Evolutionary conservation across 768 basidiomycete species (phyloP), one percentile per base, ranked within the genome.

Genomic region (Lactarius vividus): DNA sequence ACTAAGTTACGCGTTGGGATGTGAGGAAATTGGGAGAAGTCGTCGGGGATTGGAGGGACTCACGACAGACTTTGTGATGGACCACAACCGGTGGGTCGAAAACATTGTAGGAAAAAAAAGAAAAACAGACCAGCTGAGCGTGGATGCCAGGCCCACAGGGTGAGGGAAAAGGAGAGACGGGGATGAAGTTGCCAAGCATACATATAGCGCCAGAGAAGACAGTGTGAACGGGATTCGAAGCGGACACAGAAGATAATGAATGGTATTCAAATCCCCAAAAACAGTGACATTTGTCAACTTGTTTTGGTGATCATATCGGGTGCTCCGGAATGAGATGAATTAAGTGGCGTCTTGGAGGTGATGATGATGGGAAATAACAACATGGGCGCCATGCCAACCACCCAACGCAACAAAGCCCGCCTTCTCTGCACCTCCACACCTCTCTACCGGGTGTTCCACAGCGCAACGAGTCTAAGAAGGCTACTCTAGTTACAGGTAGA

Each of bases 1-100:
- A 73, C 76, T 78, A 13, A 37, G 11, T 37, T 37, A 29, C 10
- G 28, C 13, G 18, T 15, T 15, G 9, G 0, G 5, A 37, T 23
- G 56, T 57, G 40, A 35, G 40, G 29, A 42, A 13, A 3, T 10
- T 2, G 63, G 11, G 37, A 39, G 35, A 9, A 20, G 37, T 16
- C 8, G n/a, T 13, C 23, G 4, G n/a, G n/a, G 44, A 2, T 11
- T 23, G 11, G 33, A 8, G 35, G 10, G 8, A 63, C 66, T 59
- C 57, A 67, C 66, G 33, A 67, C 7, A 1, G 66, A 54, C 33
- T 59, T 44, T 15, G 55, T 39, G 1, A 55, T 39, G n/a, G 29
- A 26, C 66, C 66, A 59, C 54, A 39, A 11, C 20, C 37, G 37
- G 53, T 26, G 52, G 29, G 57, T 55, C n/a, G 13, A 31, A 13